These are phyloP conservation scores for Dillenia suffruticosa DNA, from an alignment of 164 flowering plant genomes.

Conservation along the genomic window DNA sequence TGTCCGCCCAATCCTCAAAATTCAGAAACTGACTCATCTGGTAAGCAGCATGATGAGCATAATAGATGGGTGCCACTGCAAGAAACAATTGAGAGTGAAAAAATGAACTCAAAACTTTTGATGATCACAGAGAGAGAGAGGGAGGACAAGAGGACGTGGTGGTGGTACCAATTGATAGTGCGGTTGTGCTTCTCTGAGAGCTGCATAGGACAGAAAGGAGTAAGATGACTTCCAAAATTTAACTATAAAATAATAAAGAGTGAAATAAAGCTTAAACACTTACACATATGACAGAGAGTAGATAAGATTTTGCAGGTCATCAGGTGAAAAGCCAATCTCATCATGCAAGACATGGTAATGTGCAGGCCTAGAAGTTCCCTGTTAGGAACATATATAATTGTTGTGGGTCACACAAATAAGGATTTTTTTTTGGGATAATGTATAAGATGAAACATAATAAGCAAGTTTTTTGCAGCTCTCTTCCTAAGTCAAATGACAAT, in stretches of 20 bases:
- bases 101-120: background rate
- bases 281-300: slow-evolving; percentile 84
- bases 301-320: slow-evolving; percentile 65
- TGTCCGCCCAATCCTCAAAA: slow-evolving; percentile 52
- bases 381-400: background rate
- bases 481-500: too few species aligned
- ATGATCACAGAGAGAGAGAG: too few species aligned
- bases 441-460: background rate
- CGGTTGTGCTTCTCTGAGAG: slow-evolving; percentile 79
- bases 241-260: background rate
- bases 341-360: slow-evolving; percentile 86
- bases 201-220: slow-evolving; percentile 29
- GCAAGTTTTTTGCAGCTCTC: background rate
- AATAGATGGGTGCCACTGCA: slow-evolving; percentile 80
- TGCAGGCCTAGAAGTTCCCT: slow-evolving; percentile 88
- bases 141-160: background rate
- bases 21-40: slow-evolving; percentile 71
- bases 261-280: slow-evolving; percentile 18
- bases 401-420: too few species aligned
- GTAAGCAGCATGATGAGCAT: slow-evolving; percentile 80
- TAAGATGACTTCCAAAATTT: slow-evolving; percentile 1
- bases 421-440: too few species aligned
- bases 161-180: slow-evolving; percentile 66
- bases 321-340: slow-evolving; percentile 85
- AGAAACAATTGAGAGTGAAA: slow-evolving; percentile 2